Evolutionary conservation across 1,284 basidiomycete species (phyloP), one percentile per base, ranked within the genome.

Genomic region (Xerocomus amazonicus): DNA sequence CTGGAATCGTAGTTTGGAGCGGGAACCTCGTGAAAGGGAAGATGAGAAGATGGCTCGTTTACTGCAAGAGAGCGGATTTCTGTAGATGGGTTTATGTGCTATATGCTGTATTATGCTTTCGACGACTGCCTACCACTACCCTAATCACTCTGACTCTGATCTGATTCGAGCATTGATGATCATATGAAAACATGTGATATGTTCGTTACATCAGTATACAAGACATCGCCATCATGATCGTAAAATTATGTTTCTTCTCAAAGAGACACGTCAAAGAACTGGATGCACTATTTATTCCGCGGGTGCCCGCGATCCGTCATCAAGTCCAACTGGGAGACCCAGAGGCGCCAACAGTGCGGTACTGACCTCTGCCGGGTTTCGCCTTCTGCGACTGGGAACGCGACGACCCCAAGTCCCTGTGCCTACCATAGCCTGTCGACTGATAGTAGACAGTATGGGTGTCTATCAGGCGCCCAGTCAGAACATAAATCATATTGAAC

Each of bases 21-120:
- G 92, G 19, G 96, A 99, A 68, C 95, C 97, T 23, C 79, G 93
- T 52, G 95, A 97, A 70, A 78, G 92, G 47, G 93, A 97, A 60
- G 92, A 93, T 58, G 90, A 93, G 71, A 92, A 91, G 76, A 93
- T 96, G 82, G 90, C 91, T 14, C 75, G 91, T 45, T 71, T 93
- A 56, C 72, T 94, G 46, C 90, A 92, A 67, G 92, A 94, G 69
- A 91, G 87, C 58, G 92, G 91, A 40, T 94, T 94, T 74, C 72
- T 93, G 59, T 85, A 72, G 66, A 61, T 34, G 44, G 42, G 34
- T 2, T 39, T 37, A 33, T 41, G 27, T 52, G 19, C 19, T 23
- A 23, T 26, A 38, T 52, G 48, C 56, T 67, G 64, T 65, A 65
- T 50, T 63, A 54, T 52, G 13, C 33, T 51, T 17, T n/a, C 27